Evolutionary conservation across 1,284 basidiomycete genomes (phyloP).

Genomic region (Ceratobasidium sp.): DNA sequence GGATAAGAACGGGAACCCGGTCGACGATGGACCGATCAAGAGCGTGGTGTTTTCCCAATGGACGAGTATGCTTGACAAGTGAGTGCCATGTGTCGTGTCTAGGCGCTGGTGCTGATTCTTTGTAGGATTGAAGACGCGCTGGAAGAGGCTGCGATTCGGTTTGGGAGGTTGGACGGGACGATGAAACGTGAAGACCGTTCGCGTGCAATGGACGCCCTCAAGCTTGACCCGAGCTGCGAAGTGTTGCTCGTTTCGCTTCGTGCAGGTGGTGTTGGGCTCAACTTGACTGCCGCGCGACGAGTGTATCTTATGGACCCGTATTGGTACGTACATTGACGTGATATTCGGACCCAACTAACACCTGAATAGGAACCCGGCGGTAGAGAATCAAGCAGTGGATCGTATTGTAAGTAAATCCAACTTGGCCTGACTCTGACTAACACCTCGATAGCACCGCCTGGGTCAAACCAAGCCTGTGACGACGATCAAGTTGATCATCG

Average conservation of each 20-base stretch:
- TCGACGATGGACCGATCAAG: slow-evolving; percentile 75
- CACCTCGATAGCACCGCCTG: slow-evolving; percentile 74
- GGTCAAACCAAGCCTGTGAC: slow-evolving; percentile 91
- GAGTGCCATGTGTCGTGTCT: slow-evolving; percentile 46
- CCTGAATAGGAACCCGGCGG: slow-evolving; percentile 84
- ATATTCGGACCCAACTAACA: slow-evolving; percentile 34
- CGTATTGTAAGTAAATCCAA: slow-evolving; percentile 67
- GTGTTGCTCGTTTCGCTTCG: slow-evolving; percentile 94
- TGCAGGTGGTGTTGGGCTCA: slow-evolving; percentile 96
- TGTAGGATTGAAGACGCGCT: slow-evolving; percentile 85
- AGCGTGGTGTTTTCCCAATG: slow-evolving; percentile 97
- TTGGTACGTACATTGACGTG: slow-evolving; percentile 61
- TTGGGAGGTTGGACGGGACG: slow-evolving; percentile 91
- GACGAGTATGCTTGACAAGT: slow-evolving; percentile 96
- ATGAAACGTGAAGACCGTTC: slow-evolving; percentile 95
- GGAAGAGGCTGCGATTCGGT: slow-evolving; percentile 78
- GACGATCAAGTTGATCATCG: slow-evolving; percentile 91
- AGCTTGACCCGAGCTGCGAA: slow-evolving; percentile 82
- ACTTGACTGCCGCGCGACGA: slow-evolving; percentile 89
- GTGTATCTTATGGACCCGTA: slow-evolving; percentile 96
- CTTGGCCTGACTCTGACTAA: not conserved
- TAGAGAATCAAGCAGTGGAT: slow-evolving; percentile 95
- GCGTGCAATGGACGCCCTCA: slow-evolving; percentile 87
- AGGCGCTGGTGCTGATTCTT: not conserved
- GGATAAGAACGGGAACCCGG: slow-evolving; percentile 71